Conservation (phyloP, 352 stramenopile species). For the Pythium insidiosum region DNA sequence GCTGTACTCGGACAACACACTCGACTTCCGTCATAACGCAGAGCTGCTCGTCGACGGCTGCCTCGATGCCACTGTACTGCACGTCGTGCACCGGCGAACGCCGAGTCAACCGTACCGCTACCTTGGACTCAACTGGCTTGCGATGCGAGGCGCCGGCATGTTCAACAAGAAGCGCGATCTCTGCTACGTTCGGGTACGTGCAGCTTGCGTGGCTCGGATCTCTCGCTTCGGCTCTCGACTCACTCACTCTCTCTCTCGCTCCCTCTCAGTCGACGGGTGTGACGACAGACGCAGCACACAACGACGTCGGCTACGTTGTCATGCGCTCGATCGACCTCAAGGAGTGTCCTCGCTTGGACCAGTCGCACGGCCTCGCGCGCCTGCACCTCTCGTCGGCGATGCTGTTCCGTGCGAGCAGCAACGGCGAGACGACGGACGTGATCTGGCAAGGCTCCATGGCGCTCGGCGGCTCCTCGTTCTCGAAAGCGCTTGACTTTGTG, state of each 20-base stretch:
- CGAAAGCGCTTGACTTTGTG: slow-evolving; percentile 13
- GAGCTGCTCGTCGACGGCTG: slow-evolving; percentile 48
- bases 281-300: slow-evolving; percentile 28
- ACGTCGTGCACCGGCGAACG: slow-evolving; percentile 28
- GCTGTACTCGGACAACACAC: slow-evolving; percentile 52
- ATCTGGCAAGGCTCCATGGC: slow-evolving; percentile 51
- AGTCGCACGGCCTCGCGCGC: slow-evolving; percentile 37
- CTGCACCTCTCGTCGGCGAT: slow-evolving; percentile 44
- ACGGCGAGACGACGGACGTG: slow-evolving; percentile 28
- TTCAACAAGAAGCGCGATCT: slow-evolving; percentile 57
- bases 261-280: slow-evolving; percentile 29
- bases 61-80: slow-evolving; percentile 53
- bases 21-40: slow-evolving; percentile 45
- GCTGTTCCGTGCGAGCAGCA: slow-evolving; percentile 44
- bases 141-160: slow-evolving; percentile 25
- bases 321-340: slow-evolving; percentile 48
- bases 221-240: background rate
- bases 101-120: slow-evolving; percentile 39
- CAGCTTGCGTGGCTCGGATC: background rate
- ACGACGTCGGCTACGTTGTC: slow-evolving; percentile 45
- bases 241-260: background rate
- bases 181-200: slow-evolving; percentile 39
- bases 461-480: slow-evolving; percentile 27
- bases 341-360: slow-evolving; percentile 44
- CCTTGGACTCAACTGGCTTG: slow-evolving; percentile 65